Conservation (phyloP, 768 basidiomycete genomes). For the Kwoniella pini region DNA sequence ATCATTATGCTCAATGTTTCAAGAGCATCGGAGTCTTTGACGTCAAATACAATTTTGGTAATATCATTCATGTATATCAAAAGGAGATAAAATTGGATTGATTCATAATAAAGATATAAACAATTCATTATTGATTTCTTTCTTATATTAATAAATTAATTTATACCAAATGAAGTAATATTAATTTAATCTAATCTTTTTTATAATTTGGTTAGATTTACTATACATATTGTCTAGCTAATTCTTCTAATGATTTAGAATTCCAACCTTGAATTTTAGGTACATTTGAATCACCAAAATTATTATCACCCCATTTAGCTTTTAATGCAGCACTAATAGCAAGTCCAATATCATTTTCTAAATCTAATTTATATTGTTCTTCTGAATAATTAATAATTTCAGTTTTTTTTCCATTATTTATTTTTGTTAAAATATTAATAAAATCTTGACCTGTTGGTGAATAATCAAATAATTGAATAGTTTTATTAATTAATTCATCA, state of each 20-base stretch:
- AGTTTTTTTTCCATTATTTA: constrained; percentile 8
- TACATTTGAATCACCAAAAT: background rate
- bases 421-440: constrained; percentile 4
- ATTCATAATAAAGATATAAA: too few relatives aligned
- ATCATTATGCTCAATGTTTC: too few relatives aligned
- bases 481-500: background rate
- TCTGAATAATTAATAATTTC: constrained; percentile 7
- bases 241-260: constrained; percentile 3
- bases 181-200: too few relatives aligned
- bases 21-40: too few relatives aligned
- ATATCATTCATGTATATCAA: too few relatives aligned
- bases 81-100: too few relatives aligned
- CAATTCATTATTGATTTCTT: too few relatives aligned
- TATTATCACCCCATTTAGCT: constrained; percentile 12
- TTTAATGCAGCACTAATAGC: constrained; percentile 6
- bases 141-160: too few relatives aligned
- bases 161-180: too few relatives aligned
- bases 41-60: too few relatives aligned
- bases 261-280: constrained; percentile 5
- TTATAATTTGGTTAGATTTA: background rate
- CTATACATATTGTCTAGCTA: background rate
- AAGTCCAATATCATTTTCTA: background rate
- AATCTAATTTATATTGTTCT: constrained; percentile 5
- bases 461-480: constrained; percentile 4
- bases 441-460: constrained; percentile 8